These are phyloP conservation scores for Dioscorea cayenensis DNA, from an alignment of 116 monocot species.

Conservation along the genomic window DNA sequence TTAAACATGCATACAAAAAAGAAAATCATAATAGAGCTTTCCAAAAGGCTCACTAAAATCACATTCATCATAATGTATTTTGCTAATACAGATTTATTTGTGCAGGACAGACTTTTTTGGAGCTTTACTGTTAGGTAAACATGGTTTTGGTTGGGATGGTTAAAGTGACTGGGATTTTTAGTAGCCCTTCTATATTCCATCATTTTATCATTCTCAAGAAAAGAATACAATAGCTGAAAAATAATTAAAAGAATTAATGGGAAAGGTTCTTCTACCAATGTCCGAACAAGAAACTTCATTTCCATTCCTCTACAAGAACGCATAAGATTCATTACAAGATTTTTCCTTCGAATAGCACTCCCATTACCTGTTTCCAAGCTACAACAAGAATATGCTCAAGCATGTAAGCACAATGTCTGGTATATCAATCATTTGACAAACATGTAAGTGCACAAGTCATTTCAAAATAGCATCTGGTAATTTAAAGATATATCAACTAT, in stretches of 20 bases:
- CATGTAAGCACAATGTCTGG: background rate
- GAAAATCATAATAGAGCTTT: no score
- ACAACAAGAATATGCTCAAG: background rate
- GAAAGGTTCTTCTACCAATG: slow-evolving; percentile 49
- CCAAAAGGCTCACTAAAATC: no score
- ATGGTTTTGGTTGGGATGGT: background rate
- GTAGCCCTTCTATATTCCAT: background rate
- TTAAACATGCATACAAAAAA: no score
- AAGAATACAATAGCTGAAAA: background rate
- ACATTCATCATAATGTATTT: no score
- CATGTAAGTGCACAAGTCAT: no score
- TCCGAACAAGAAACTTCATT: slow-evolving; percentile 92
- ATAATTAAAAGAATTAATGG: background rate
- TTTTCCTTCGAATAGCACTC: slow-evolving; percentile 61
- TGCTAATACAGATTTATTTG: no score
- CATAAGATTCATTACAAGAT: slow-evolving; percentile 60
- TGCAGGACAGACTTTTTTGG: background rate
- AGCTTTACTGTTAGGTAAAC: background rate
- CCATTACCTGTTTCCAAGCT: slow-evolving; percentile 52
- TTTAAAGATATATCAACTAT: background rate
- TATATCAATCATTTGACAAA: slow-evolving; percentile 1
- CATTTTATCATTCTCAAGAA: background rate
- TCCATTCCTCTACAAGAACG: slow-evolving; percentile 92
- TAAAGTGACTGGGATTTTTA: background rate
- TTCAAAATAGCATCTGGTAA: slow-evolving; percentile 1